phyloP scores from a whole-genome alignment of 1,284 basidiomycete species.

The Apiotrichum laibachii region DNA sequence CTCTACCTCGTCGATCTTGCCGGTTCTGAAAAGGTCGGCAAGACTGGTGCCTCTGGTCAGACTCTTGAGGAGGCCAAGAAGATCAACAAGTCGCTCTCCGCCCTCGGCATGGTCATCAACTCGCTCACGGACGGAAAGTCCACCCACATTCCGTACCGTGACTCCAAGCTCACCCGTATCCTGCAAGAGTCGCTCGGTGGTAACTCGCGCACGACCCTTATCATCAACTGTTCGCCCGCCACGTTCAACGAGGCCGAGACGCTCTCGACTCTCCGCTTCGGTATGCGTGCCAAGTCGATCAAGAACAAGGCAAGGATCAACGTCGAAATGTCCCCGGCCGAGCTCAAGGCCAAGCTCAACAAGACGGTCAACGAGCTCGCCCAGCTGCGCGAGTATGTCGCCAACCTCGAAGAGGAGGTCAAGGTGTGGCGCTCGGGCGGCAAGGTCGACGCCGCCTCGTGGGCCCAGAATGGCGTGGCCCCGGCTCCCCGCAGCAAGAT shows the following conservation, averaged over 20 bases:
- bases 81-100: slow-evolving; percentile 98
- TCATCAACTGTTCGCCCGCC: slow-evolving; percentile 98
- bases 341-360: slow-evolving; percentile 87
- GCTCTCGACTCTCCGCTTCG: slow-evolving; percentile 94
- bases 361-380: slow-evolving; percentile 86
- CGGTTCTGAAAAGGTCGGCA: slow-evolving; percentile 96
- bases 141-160: slow-evolving; percentile 96
- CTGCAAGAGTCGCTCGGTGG: slow-evolving; percentile 99
- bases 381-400: slow-evolving; percentile 81
- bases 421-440: slow-evolving; percentile 87
- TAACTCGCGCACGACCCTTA: slow-evolving; percentile 96
- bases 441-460: slow-evolving; percentile 77
- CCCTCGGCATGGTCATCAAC: slow-evolving; percentile 99
- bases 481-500: slow-evolving; percentile 59
- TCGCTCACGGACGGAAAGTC: slow-evolving; percentile 96
- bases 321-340: slow-evolving; percentile 92
- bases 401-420: slow-evolving; percentile 85
- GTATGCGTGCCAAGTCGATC: slow-evolving; percentile 98
- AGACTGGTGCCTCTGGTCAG: slow-evolving; percentile 98
- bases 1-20: slow-evolving; percentile 97
- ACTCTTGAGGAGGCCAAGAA: slow-evolving; percentile 99
- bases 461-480: slow-evolving; percentile 59
- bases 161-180: slow-evolving; percentile 98
- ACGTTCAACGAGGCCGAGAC: slow-evolving; percentile 97
- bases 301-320: slow-evolving; percentile 99